Evolutionary conservation across 1,284 basidiomycete genomes (phyloP).

Genomic region (Marasmius oreades): DNA sequence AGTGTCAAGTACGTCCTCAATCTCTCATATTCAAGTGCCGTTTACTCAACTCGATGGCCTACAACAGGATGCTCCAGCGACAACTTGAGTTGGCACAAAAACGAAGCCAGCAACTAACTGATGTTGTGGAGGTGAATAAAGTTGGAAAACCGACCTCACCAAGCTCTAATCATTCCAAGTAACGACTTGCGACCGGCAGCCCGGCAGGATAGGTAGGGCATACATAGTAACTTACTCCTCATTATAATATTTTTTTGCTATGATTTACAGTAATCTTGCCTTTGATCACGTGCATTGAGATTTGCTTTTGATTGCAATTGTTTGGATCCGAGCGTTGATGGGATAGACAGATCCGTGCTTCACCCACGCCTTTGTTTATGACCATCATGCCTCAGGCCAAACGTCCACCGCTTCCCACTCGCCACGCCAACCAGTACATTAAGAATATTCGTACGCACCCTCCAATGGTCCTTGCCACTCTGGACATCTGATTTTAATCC

Average conservation of each 20-base stretch:
- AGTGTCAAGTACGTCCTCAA: constrained; percentile 56
- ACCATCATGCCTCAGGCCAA: constrained; percentile 8
- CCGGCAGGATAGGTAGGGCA: too few relatives aligned
- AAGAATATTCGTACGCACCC: constrained; percentile 29
- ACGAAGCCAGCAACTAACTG: constrained; percentile 60
- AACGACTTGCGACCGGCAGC: background rate
- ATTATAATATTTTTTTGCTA: too few relatives aligned
- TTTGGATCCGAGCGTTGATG: background rate
- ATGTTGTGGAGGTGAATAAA: constrained; percentile 57
- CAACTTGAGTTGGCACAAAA: constrained; percentile 71
- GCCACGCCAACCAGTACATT: constrained; percentile 36
- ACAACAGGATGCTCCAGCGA: constrained; percentile 57
- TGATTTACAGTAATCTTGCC: too few relatives aligned
- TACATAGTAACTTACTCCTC: too few relatives aligned
- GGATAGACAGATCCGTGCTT: background rate
- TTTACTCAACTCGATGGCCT: constrained; percentile 14
- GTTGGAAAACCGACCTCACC: background rate
- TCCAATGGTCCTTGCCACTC: background rate
- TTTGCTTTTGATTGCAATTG: background rate
- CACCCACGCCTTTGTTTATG: background rate
- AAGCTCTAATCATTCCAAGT: background rate
- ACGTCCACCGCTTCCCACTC: constrained; percentile 39
- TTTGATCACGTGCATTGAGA: too few relatives aligned
- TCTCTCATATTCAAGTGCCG: constrained; percentile 3
- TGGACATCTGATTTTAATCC: constrained; percentile 1